Evolutionary conservation across 2,329 filamentous ascomycete species (phyloP).

Genomic region (Fusarium torulosum): DNA sequence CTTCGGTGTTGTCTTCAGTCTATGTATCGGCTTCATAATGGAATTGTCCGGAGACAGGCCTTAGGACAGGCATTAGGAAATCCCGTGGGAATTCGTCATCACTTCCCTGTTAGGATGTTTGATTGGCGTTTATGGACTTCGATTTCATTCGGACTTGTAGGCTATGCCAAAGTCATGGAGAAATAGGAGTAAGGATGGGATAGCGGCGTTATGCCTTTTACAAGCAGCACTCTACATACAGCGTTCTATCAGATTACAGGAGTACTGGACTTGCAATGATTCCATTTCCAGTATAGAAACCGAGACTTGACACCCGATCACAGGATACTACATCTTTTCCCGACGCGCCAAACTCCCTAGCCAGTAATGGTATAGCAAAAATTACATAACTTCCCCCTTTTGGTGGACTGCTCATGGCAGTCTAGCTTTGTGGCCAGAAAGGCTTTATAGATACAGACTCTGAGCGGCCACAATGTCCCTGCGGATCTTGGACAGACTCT

Average conservation of each 20-base stretch:
- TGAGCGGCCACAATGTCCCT: slow-evolving; percentile 96
- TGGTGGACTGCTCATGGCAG: slow-evolving; percentile 9
- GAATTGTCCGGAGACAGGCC: slow-evolving; percentile 55
- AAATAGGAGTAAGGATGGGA: neutral
- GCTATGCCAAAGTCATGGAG: neutral
- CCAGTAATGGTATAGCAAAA: slow-evolving; percentile 42
- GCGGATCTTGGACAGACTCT: slow-evolving; percentile 84
- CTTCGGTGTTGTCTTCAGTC: slow-evolving; percentile 84
- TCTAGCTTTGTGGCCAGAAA: neutral
- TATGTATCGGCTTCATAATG: slow-evolving; percentile 78
- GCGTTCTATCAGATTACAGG: slow-evolving; percentile 30
- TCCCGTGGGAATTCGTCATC: neutral
- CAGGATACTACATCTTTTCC: slow-evolving; percentile 35
- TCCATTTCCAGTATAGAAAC: slow-evolving; percentile 36
- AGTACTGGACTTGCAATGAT: slow-evolving; percentile 34
- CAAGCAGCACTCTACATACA: slow-evolving; percentile 15
- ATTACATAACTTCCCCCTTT: slow-evolving; percentile 34
- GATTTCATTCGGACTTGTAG: neutral
- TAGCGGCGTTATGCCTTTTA: slow-evolving; percentile 19
- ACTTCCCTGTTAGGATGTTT: neutral
- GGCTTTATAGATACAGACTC: slow-evolving; percentile 82
- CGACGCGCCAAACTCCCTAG: slow-evolving; percentile 46
- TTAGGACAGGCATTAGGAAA: slow-evolving; percentile 23
- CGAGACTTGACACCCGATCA: slow-evolving; percentile 20
- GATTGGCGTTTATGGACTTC: neutral